Evolutionary conservation across 306 rosid species (phyloP), one percentile per base, ranked within the genome.

Genomic region (Fagus sylvatica): DNA sequence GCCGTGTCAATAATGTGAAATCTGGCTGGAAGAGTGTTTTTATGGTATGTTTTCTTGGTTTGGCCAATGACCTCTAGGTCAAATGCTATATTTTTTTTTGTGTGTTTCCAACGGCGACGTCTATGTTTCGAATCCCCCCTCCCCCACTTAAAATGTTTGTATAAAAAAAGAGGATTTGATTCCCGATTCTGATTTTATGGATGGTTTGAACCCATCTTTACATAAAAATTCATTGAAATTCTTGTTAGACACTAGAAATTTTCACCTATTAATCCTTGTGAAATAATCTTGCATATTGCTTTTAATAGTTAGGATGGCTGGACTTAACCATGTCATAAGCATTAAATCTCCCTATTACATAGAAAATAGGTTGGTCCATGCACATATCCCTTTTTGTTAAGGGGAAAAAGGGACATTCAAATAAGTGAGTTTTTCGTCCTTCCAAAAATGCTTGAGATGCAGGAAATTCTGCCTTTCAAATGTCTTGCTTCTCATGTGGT

Each of bases 1-100:
- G 96, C 79, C 97, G 99, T 57, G 99, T 96, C 87, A 86, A 80
- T 76, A 90, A 93, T 69, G 99, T 96, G 88, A 96, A 96, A 84
- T 96, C 99, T 73, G 99, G 99, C 80, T 96, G 99, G 99, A 96
- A 93, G 87, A 96, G 99, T 81, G 99, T 96, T 86, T 91, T 96
- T 74, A 84, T 87, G 99, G 99, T 96, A 93, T 71, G 93, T 66
- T 65, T 22, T 22, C 28, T 22, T 22, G 28, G 0, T 22, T 22
- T 22, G 28, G 28, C 28, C 28, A 22, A 22, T 22, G 28, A 22
- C 28, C 28, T 22, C 28, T 22, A 22, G 28, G 28, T 22, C 28
- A 22, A 22, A 22, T 22, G 28, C 28, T 22, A 22, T 22, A 22
- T 22, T 22, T 22, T 22, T 22, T 22, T 22, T 22, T 22, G 28